phyloP scores from a whole-genome alignment of 495 filamentous ascomycete species.

The Hypoxylon lienhwacheense region DNA sequence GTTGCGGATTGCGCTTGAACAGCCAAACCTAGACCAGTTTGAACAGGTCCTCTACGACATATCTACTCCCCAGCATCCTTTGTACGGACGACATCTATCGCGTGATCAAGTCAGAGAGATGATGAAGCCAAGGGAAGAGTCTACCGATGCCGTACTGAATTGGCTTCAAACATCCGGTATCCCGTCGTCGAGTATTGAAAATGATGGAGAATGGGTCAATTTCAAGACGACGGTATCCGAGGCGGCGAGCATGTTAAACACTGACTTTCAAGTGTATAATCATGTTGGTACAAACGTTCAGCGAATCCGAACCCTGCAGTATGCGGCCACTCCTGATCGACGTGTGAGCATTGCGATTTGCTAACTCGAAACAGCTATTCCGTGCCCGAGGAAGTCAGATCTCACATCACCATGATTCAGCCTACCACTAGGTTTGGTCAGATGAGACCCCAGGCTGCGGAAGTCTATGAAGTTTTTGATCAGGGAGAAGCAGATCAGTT shows the following conservation, averaged over 20 bases:
- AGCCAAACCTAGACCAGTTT: conserved; percentile 56
- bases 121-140: conserved; percentile 51
- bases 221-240: conserved; percentile 54
- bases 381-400: conserved; percentile 59
- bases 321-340: conserved; percentile 8
- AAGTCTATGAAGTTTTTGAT: conserved; percentile 16
- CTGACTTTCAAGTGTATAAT: conserved; percentile 57
- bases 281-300: conserved; percentile 40
- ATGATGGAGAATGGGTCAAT: conserved; percentile 60
- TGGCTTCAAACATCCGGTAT: conserved; percentile 57
- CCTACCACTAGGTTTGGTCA: conserved; percentile 63
- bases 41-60: conserved; percentile 64
- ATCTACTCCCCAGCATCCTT: conserved; percentile 61
- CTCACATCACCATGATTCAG: conserved; percentile 65
- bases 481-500: conserved; percentile 14
- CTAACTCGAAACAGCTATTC: conserved; percentile 52
- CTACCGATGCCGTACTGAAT: conserved; percentile 45
- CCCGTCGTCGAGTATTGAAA: conserved; percentile 44
- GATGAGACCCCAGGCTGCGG: conserved; percentile 20
- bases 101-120: conserved; percentile 56
- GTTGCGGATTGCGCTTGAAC: conserved; percentile 58
- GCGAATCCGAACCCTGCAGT: conserved; percentile 52
- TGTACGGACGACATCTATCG: conserved; percentile 66
- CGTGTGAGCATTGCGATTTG: conserved; percentile 10
- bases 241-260: conserved; percentile 57